phyloP scores from a whole-genome alignment of 345 rosid genomes.

The Lagerstroemia speciosa region DNA sequence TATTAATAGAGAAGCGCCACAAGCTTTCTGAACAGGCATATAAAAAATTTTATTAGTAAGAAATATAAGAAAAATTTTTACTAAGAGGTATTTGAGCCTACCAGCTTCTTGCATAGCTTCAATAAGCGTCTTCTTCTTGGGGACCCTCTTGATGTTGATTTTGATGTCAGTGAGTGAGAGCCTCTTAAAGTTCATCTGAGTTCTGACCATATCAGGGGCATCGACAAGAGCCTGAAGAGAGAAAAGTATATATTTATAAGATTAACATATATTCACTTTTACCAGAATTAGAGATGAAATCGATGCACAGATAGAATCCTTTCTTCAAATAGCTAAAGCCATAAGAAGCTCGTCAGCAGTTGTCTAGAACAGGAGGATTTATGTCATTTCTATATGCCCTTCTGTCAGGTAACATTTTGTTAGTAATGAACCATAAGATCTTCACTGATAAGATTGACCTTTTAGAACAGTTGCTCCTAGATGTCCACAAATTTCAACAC shows the following conservation, averaged over 20 bases:
- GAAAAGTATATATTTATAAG: neutral
- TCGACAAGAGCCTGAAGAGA: slow-evolving; percentile 62
- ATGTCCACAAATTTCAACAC: no score
- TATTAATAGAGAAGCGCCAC: neutral
- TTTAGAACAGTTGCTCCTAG: no score
- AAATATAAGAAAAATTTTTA: no score
- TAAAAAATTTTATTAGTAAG: neutral
- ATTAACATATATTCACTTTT: neutral
- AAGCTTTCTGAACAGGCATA: neutral
- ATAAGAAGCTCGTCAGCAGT: neutral
- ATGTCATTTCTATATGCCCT: no score
- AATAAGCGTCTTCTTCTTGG: slow-evolving; percentile 64
- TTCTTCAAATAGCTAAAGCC: neutral
- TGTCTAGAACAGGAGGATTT: no score
- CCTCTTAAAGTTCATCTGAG: slow-evolving; percentile 81
- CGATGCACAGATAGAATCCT: neutral
- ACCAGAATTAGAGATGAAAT: neutral
- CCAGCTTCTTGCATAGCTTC: slow-evolving; percentile 85
- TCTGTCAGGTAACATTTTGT: no score
- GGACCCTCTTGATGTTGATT: slow-evolving; percentile 66
- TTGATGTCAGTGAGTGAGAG: slow-evolving; percentile 64
- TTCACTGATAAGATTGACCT: no score
- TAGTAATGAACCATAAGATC: no score
- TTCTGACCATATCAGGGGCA: slow-evolving; percentile 77
- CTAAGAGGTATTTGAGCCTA: slow-evolving; percentile 14